Evolutionary conservation across 345 rosid genomes (phyloP).

Genomic region (Eucalyptus urophylla): DNA sequence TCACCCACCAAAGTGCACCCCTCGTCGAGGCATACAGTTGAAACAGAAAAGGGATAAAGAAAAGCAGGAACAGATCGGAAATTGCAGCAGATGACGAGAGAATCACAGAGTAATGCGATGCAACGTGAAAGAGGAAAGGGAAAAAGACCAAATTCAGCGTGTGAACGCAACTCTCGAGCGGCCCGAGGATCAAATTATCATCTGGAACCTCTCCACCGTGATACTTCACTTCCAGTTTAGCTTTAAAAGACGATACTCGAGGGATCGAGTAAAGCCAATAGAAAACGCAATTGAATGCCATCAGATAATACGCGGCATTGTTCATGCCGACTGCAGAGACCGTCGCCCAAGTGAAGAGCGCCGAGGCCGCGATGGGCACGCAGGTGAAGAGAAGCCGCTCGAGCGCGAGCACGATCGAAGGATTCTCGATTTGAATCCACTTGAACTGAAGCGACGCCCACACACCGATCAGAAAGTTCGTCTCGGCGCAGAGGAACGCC

Average conservation of each 20-base stretch:
- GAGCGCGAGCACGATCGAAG: slow-evolving; percentile 72
- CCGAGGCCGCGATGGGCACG: slow-evolving; percentile 65
- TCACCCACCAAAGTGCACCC: slow-evolving; percentile 96
- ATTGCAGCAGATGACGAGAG: slow-evolving; percentile 65
- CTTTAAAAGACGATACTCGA: slow-evolving; percentile 73
- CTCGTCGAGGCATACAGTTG: slow-evolving; percentile 86
- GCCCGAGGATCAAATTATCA: slow-evolving; percentile 65
- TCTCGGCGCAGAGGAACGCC: slow-evolving; percentile 60
- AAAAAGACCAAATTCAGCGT: slow-evolving; percentile 72
- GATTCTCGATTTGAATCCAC: slow-evolving; percentile 93
- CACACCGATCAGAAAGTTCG: slow-evolving; percentile 70
- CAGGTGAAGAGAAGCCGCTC: slow-evolving; percentile 89
- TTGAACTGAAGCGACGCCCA: slow-evolving; percentile 98
- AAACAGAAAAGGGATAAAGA: slow-evolving; percentile 83
- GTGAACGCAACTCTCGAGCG: slow-evolving; percentile 73
- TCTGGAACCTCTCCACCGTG: slow-evolving; percentile 96
- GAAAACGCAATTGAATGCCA: slow-evolving; percentile 74
- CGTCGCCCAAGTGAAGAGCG: slow-evolving; percentile 93
- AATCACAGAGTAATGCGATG: slow-evolving; percentile 72
- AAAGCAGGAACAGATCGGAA: slow-evolving; percentile 67
- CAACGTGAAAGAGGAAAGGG: slow-evolving; percentile 75
- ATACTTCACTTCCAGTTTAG: slow-evolving; percentile 68
- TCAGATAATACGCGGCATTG: slow-evolving; percentile 71
- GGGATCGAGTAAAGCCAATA: slow-evolving; percentile 89
- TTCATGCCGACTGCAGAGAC: slow-evolving; percentile 87